Conservation (phyloP, 208 protist genomes). For the Crithidia acanthocephali region DNA sequence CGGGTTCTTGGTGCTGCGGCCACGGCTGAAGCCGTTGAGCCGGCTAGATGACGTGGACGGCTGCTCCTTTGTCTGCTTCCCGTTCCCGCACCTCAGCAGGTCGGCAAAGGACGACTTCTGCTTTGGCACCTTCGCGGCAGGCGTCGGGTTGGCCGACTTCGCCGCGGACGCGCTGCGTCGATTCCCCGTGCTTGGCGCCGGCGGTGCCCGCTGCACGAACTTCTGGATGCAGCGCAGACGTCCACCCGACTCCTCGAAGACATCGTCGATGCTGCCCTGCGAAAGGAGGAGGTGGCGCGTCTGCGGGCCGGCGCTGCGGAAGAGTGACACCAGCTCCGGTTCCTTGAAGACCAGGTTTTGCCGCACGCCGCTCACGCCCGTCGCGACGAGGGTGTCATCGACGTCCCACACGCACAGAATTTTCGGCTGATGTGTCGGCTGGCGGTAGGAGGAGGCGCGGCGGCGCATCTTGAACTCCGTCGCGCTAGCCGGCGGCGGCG, state of each 20-base stretch:
- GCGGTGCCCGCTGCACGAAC: constrained; percentile 30
- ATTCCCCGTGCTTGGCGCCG: background rate
- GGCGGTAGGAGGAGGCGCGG: constrained; percentile 4
- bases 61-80: constrained; percentile 32
- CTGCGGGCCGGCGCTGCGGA: constrained; percentile 35
- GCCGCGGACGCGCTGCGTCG: background rate
- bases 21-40: background rate
- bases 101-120: constrained; percentile 30
- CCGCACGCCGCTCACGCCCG: constrained; percentile 57
- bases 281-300: constrained; percentile 79
- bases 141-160: background rate
- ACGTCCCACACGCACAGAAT: constrained; percentile 88
- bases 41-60: background rate
- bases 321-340: constrained; percentile 52
- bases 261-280: constrained; percentile 87
- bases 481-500: background rate
- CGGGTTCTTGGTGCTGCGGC: background rate
- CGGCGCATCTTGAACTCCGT: constrained; percentile 17
- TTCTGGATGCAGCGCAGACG: constrained; percentile 43
- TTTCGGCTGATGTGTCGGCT: constrained; percentile 7
- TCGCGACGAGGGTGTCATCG: constrained; percentile 82
- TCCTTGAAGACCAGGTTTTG: constrained; percentile 67
- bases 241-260: constrained; percentile 49
- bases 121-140: constrained; percentile 1
- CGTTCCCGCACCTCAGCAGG: constrained; percentile 28